These are phyloP conservation scores for Fusarium burgessii DNA, from an alignment of 2,329 filamentous ascomycete species.

Conservation along the genomic window DNA sequence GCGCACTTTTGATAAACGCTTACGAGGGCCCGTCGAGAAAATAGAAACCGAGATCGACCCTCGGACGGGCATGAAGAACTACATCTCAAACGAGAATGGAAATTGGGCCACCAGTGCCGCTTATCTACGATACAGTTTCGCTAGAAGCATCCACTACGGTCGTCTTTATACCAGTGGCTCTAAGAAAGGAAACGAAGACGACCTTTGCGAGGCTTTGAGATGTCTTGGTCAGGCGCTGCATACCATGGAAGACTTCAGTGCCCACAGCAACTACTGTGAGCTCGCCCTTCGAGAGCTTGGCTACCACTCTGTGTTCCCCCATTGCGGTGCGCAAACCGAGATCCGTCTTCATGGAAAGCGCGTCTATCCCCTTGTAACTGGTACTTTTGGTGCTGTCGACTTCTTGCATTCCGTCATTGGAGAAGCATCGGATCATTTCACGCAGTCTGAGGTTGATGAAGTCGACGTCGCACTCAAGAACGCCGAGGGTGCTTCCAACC, in stretches of 20 bases:
- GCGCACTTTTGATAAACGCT: conserved; percentile 80
- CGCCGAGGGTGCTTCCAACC: conserved; percentile 65
- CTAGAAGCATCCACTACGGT: conserved; percentile 81
- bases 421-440: conserved; percentile 86
- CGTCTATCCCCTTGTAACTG: conserved; percentile 81
- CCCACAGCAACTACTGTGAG: conserved; percentile 87
- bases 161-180: conserved; percentile 78
- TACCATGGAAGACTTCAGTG: conserved; percentile 82
- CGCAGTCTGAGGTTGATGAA: conserved; percentile 86
- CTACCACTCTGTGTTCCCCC: conserved; percentile 83
- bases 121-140: conserved; percentile 82
- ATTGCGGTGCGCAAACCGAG: conserved; percentile 75
- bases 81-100: conserved; percentile 91
- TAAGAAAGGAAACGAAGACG: conserved; percentile 74
- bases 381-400: conserved; percentile 82
- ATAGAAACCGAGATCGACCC: conserved; percentile 79
- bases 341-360: conserved; percentile 72
- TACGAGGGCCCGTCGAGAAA: conserved; percentile 81
- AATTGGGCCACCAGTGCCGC: conserved; percentile 91
- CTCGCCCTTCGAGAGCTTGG: conserved; percentile 81
- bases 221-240: conserved; percentile 82
- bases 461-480: conserved; percentile 80
- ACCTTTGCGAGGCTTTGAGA: conserved; percentile 83
- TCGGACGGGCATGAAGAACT: conserved; percentile 97
- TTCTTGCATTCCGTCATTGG: conserved; percentile 83